Conservation (phyloP, 441 rosid genomes). For the Geranium incanum region DNA sequence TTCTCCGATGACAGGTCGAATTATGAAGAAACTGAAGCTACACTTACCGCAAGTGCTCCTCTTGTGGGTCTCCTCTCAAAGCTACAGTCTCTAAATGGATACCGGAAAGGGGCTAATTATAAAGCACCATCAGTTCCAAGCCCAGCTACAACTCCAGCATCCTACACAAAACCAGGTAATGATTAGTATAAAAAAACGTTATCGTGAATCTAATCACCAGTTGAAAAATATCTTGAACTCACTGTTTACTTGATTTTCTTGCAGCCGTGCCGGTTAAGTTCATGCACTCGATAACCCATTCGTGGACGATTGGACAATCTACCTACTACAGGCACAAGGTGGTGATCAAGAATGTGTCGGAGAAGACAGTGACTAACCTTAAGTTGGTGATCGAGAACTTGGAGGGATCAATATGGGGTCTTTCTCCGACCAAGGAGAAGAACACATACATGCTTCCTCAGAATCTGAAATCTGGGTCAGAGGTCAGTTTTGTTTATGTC, state of each 20-base stretch:
- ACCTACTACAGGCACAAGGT: slow-evolving; percentile 63
- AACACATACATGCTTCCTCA: slow-evolving; percentile 48
- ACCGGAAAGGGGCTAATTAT: slow-evolving; percentile 18
- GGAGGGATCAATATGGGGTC: slow-evolving; percentile 58
- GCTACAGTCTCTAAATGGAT: slow-evolving; percentile 35
- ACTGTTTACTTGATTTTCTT: background rate
- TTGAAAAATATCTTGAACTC: background rate
- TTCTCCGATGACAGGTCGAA: slow-evolving; percentile 54
- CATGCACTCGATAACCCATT: slow-evolving; percentile 51
- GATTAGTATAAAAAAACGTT: background rate
- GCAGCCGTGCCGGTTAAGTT: slow-evolving; percentile 37
- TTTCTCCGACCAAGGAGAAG: slow-evolving; percentile 37
- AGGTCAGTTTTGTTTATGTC: slow-evolving; percentile 45
- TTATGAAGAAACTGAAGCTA: slow-evolving; percentile 78
- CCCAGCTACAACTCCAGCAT: slow-evolving; percentile 15
- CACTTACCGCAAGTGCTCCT: slow-evolving; percentile 60
- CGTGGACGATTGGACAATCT: slow-evolving; percentile 43
- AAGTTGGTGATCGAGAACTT: slow-evolving; percentile 43
- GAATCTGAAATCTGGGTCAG: slow-evolving; percentile 39
- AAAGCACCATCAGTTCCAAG: background rate
- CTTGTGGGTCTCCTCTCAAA: slow-evolving; percentile 73
- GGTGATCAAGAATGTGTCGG: slow-evolving; percentile 46
- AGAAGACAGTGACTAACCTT: slow-evolving; percentile 40
- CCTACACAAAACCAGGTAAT: slow-evolving; percentile 30
- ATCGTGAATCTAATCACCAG: background rate